phyloP scores from a whole-genome alignment of 768 basidiomycete species.

The Kwoniella sp. region DNA sequence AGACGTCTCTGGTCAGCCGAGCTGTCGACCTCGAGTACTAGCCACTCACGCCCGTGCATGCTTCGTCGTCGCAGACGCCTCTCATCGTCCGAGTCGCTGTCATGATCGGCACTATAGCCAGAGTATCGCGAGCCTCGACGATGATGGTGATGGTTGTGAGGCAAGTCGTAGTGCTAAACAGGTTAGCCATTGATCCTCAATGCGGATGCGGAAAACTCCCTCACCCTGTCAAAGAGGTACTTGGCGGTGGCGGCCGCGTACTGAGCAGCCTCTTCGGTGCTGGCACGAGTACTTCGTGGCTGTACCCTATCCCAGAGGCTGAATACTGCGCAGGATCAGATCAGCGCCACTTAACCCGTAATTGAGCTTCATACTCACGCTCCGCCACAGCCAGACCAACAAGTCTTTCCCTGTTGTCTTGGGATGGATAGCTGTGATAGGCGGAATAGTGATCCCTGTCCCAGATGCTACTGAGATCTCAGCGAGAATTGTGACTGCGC shows the following conservation, averaged over 20 bases:
- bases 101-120: slow-evolving; percentile 31
- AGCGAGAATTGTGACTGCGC: background rate
- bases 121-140: slow-evolving; percentile 14
- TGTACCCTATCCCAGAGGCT: slow-evolving; percentile 33
- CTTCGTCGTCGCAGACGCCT: slow-evolving; percentile 24
- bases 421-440: slow-evolving; percentile 33
- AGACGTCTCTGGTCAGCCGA: background rate
- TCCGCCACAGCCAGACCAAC: slow-evolving; percentile 48
- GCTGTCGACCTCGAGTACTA: background rate
- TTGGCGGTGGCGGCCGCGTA: slow-evolving; percentile 47
- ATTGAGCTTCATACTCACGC: slow-evolving; percentile 22
- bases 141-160: slow-evolving; percentile 11
- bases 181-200: background rate
- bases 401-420: slow-evolving; percentile 45
- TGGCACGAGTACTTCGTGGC: slow-evolving; percentile 30
- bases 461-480: slow-evolving; percentile 29
- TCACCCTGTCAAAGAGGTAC: slow-evolving; percentile 40
- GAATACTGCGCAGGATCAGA: slow-evolving; percentile 26
- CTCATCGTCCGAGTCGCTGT: slow-evolving; percentile 24
- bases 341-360: too few relatives aligned
- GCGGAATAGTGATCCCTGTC: slow-evolving; percentile 43
- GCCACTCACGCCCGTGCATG: slow-evolving; percentile 25
- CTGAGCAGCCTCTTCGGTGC: slow-evolving; percentile 36
- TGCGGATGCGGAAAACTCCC: background rate
- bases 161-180: slow-evolving; percentile 36